phyloP scores from a whole-genome alignment of 129 eudicot species.

The Artemisia tridentata region DNA sequence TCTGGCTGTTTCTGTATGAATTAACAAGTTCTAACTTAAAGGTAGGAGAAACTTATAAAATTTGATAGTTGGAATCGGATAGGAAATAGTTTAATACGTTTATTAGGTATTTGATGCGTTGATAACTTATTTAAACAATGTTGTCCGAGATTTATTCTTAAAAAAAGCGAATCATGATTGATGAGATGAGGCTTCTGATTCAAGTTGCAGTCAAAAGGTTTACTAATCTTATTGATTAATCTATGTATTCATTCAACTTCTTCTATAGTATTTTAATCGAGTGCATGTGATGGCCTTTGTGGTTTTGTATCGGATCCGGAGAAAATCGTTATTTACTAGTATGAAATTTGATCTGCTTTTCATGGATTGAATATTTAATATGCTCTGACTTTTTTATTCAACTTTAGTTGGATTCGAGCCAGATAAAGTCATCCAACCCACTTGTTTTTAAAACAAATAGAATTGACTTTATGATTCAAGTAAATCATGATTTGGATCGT shows the following conservation, averaged over 20 bases:
- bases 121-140: constrained; percentile 19
- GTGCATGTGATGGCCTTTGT: constrained; percentile 32
- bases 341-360: constrained; percentile 26
- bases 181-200: constrained; percentile 25
- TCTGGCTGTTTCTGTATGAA: constrained; percentile 2
- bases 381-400: constrained; percentile 2
- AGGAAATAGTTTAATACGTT: constrained; percentile 24
- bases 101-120: constrained; percentile 31
- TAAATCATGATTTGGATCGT: background rate
- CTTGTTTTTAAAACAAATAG: background rate
- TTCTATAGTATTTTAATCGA: background rate
- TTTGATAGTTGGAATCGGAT: constrained; percentile 8
- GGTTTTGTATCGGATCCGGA: constrained; percentile 35
- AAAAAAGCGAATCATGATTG: constrained; percentile 7
- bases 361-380: constrained; percentile 24
- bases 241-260: constrained; percentile 11
- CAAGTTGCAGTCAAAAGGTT: constrained; percentile 27
- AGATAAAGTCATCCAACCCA: constrained; percentile 17
- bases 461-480: constrained; percentile 12
- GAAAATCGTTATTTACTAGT: constrained; percentile 10
- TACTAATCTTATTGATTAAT: constrained; percentile 24
- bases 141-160: constrained; percentile 16
- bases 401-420: constrained; percentile 18
- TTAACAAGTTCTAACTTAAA: background rate
- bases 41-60: constrained; percentile 22